phyloP scores from a whole-genome alignment of 2,329 filamentous ascomycete genomes.

The Periconia macrospinosa region DNA sequence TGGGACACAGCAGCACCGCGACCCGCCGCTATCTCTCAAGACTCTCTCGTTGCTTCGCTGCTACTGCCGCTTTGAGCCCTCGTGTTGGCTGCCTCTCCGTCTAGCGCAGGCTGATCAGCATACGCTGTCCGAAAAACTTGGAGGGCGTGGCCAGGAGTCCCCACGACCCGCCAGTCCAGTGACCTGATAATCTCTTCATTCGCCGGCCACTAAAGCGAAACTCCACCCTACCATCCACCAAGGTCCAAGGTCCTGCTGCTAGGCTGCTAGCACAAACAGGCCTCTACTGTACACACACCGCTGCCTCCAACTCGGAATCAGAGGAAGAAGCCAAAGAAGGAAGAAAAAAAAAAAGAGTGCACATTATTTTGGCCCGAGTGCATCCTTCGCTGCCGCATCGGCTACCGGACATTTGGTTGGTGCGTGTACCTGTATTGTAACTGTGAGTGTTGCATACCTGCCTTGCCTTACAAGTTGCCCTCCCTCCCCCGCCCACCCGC shows the following conservation, averaged over 20 bases:
- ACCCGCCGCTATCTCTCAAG: not conserved
- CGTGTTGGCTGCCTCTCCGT: not conserved
- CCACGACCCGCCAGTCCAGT: not conserved
- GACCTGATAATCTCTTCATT: not conserved
- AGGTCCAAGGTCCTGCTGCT: not conserved
- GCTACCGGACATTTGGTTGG: not conserved
- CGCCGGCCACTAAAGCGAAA: too few species aligned
- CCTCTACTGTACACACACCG: not conserved
- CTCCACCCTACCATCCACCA: too few species aligned
- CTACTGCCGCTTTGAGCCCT: too few species aligned
- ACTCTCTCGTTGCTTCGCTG: too few species aligned
- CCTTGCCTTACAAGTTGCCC: not conserved
- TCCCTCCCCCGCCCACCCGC: too few species aligned
- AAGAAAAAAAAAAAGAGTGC: too few species aligned
- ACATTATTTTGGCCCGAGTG: too few species aligned
- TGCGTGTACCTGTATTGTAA: not conserved
- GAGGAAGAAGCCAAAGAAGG: too few species aligned
- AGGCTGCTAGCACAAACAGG: not conserved
- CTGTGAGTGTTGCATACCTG: too few species aligned
- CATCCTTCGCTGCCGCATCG: too few species aligned
- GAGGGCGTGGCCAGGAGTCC: too few species aligned
- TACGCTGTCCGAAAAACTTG: not conserved
- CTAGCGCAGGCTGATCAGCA: not conserved
- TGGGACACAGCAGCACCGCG: too few species aligned
- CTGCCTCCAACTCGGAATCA: not conserved